phyloP scores from a whole-genome alignment of 495 filamentous ascomycete genomes.

The Penicillium pancosmium region DNA sequence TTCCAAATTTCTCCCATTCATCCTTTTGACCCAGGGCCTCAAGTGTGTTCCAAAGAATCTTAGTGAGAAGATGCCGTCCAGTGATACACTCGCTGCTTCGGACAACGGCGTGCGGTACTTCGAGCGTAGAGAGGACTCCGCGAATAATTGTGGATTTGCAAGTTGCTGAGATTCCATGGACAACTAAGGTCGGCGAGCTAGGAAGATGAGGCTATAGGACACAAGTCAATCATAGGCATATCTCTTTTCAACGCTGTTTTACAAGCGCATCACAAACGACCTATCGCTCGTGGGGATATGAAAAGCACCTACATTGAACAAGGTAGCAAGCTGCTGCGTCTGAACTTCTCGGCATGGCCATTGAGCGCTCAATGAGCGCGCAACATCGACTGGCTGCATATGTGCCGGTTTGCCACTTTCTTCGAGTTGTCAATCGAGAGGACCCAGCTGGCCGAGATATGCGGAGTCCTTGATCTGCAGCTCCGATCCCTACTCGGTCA shows the following conservation, averaged over 20 bases:
- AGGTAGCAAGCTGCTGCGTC: constrained; percentile 60
- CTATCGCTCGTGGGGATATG: constrained; percentile 2
- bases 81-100: constrained; percentile 87
- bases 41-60: constrained; percentile 49
- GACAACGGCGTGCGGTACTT: constrained; percentile 68
- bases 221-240: constrained; percentile 18
- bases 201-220: constrained; percentile 39
- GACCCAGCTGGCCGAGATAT: not conserved
- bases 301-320: constrained; percentile 56
- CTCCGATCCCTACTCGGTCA: constrained; percentile 13
- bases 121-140: constrained; percentile 58
- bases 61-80: constrained; percentile 78
- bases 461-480: constrained; percentile 3
- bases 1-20: constrained; percentile 45
- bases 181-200: constrained; percentile 63
- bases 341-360: constrained; percentile 69
- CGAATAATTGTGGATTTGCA: constrained; percentile 78
- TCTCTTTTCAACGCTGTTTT: not conserved
- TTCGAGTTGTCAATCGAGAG: constrained; percentile 1
- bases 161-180: constrained; percentile 89
- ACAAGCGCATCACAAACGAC: not conserved
- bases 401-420: not conserved
- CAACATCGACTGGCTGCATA: constrained; percentile 41
- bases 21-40: constrained; percentile 40
- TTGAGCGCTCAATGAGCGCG: constrained; percentile 48